Conservation (phyloP, 805 yeast species). For the Candida vaughaniae region DNA sequence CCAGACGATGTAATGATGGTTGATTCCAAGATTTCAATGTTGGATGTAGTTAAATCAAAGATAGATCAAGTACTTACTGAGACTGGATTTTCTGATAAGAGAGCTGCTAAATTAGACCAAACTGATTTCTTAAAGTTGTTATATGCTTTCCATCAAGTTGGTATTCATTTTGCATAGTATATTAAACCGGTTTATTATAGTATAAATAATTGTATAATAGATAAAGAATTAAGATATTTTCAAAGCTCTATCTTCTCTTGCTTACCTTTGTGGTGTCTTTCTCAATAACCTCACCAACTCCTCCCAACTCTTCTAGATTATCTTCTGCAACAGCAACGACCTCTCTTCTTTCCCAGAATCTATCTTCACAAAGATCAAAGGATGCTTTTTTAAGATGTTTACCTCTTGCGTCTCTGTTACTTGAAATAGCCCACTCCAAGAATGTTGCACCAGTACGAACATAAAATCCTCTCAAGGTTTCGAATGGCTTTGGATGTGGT, state of each 20-base stretch:
- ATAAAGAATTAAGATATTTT: not conserved
- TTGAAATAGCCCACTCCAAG: conserved; percentile 90
- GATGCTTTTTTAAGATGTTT: conserved; percentile 86
- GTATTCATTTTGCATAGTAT: conserved; percentile 84
- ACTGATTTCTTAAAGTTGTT: conserved; percentile 84
- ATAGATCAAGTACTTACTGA: conserved; percentile 72
- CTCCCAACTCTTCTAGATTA: conserved; percentile 83
- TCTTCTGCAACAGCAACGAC: conserved; percentile 87
- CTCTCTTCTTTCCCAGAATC: conserved; percentile 99
- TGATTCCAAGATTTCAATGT: conserved; percentile 41
- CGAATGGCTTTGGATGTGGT: conserved; percentile 96
- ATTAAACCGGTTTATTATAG: conserved; percentile 1
- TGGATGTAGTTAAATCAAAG: conserved; percentile 59
- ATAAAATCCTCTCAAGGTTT: conserved; percentile 78
- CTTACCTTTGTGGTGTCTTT: conserved; percentile 52
- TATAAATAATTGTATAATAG: not conserved
- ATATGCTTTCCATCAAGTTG: conserved; percentile 94
- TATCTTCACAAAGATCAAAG: conserved; percentile 85
- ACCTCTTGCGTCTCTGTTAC: conserved; percentile 82
- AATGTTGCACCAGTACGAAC: conserved; percentile 82
- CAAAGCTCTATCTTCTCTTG: conserved; percentile 53
- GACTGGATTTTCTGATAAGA: conserved; percentile 78
- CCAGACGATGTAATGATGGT: conserved; percentile 44
- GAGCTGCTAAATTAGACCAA: conserved; percentile 94
- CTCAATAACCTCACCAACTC: conserved; percentile 85